A percentile compares a stretch with the other conserved stretches of the same genome.
These are phyloP conservation scores for Phialophora tarda DNA, from an alignment of 2,329 filamentous ascomycete genomes.

Conservation along the genomic window DNA sequence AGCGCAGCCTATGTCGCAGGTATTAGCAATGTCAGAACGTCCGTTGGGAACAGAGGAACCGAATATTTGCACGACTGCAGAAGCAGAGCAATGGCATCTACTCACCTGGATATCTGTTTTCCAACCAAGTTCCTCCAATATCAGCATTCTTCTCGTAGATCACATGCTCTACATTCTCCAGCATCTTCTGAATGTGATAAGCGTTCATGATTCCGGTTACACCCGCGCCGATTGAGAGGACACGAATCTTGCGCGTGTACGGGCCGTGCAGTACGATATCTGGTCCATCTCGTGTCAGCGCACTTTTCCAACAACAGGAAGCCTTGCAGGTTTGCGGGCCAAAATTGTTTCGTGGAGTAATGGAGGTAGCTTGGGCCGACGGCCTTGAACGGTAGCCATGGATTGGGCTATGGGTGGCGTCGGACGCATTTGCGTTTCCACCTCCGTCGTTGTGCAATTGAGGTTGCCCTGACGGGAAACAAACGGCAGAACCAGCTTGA, in stretches of 20 bases:
- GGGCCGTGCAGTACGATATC: conserved; percentile 39
- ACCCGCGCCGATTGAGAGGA: conserved; percentile 57
- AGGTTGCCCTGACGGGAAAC: not conserved
- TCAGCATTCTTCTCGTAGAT: conserved; percentile 44
- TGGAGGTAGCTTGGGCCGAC: not conserved
- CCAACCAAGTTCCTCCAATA: conserved; percentile 45
- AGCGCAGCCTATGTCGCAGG: conserved; percentile 47
- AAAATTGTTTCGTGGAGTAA: not conserved
- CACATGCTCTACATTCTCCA: conserved; percentile 39
- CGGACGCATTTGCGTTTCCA: not conserved
- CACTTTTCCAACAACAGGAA: not conserved
- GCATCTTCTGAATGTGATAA: conserved; percentile 48
- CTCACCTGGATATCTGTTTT: conserved; percentile 51
- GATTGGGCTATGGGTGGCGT: not conserved
- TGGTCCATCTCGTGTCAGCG: conserved; percentile 16
- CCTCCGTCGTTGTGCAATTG: too few relatives aligned
- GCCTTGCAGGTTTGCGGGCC: not conserved
- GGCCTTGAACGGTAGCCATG: not conserved
- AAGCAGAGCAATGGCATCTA: conserved; percentile 30
- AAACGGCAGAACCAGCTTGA: not conserved
- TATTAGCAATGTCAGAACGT: conserved; percentile 43
- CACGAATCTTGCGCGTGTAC: conserved; percentile 49
- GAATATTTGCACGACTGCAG: not conserved
- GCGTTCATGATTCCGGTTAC: conserved; percentile 68
- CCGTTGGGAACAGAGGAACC: too few relatives aligned